Base-by-base conservation (phyloP, 2,329 filamentous ascomycete genomes). In the Zymoseptoria ardabiliae region DNA sequence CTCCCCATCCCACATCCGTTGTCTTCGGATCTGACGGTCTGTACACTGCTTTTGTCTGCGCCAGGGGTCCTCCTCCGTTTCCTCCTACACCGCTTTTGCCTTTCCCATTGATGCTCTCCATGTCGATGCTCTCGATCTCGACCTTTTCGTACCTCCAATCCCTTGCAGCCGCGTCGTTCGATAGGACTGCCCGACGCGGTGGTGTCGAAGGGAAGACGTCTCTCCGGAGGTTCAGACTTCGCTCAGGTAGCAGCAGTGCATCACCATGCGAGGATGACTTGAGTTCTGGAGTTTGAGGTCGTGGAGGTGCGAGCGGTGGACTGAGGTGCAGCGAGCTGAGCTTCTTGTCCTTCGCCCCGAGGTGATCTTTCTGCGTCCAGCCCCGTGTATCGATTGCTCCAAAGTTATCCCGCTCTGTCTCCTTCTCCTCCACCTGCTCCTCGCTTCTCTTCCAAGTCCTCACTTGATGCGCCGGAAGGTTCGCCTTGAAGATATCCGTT, bases 61-160 rank as follows among this genome's bases (percentile, higher is more conserved):
- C 84, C 5, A 89, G 90, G 4, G 35, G 35, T 5, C 84, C 81
- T 23, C 80, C 67, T 71, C 82, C 72, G 74, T 83, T 71, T 4
- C 84, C 81, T 25, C 79, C 67, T 71, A 82, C 72, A 74, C 83
- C 71, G 23, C 70, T 70, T 59, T 73, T 73, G 22, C 69, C 68
- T 25, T 65, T 68, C n/a, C 66, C 58, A 54, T 70, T 68, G 70
- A 65, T 62, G 22, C 67, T 60, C 68, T 79, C 78, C 80, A 92
- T 86, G 73, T 96, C 89, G 73, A 96, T 85, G 69, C 89, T 90
- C 73, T 93, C 86, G 50, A 97, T 84, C 57, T 82, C 83, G 56
- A 97, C 82, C n/a, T 79, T 80, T 51, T 88, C 89, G 72, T 95
- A 91, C 56, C 94, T 82, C 87, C 90, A 93, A 73, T 97, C 93